A percentile compares a stretch with the other conserved stretches of the same genome.
These are phyloP conservation scores for Cryphonectria carpinicola DNA, from an alignment of 2,329 filamentous ascomycete genomes.

Conservation along the genomic window DNA sequence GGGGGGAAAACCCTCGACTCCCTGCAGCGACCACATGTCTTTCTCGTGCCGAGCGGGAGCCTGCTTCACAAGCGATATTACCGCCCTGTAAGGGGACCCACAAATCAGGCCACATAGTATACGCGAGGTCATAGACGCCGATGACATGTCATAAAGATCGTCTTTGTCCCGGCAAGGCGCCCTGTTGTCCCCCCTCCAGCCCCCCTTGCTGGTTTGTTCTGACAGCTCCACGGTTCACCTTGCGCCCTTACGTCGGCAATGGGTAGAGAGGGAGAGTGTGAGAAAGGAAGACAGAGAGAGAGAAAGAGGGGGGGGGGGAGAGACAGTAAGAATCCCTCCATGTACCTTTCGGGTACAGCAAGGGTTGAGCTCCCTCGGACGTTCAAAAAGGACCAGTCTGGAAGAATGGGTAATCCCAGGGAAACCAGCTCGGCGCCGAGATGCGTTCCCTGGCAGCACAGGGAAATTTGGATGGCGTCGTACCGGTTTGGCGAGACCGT, in stretches of 20 bases:
- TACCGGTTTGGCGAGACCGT: not conserved
- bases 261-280: not conserved
- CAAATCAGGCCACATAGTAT: slow-evolving; percentile 1
- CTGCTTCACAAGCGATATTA: slow-evolving; percentile 25
- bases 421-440: not conserved
- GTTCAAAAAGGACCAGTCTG: not conserved
- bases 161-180: not conserved
- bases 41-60: slow-evolving; percentile 9
- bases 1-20: too few relatives aligned
- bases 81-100: not conserved
- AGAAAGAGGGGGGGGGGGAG: too few relatives aligned
- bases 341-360: not conserved
- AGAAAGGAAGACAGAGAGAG: not conserved
- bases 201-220: slow-evolving; percentile 1
- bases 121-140: not conserved
- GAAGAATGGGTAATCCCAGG: not conserved
- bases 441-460: not conserved
- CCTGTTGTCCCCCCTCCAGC: not conserved
- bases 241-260: not conserved
- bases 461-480: not conserved
- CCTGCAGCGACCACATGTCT: not conserved
- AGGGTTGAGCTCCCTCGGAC: not conserved
- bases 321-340: not conserved
- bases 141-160: slow-evolving; percentile 17
- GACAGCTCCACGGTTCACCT: slow-evolving; percentile 3